Conservation (phyloP, 2,329 filamentous ascomycete species). For the Ophiocordyceps unilateralis region DNA sequence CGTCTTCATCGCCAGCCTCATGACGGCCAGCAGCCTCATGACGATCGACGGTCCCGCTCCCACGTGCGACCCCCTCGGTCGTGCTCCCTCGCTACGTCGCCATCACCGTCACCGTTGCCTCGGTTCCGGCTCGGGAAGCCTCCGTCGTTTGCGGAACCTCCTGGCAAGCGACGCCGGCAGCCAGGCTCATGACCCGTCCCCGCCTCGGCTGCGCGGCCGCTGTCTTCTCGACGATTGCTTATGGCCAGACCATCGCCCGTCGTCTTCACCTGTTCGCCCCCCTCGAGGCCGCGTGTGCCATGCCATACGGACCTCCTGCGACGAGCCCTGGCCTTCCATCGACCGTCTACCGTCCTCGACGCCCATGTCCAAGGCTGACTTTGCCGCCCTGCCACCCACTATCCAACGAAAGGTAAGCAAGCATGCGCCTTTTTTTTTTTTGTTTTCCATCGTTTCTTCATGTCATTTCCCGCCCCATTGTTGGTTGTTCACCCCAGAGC, state of each 20-base stretch:
- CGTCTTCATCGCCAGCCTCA: neutral
- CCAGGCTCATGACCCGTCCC: neutral
- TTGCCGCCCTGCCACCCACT: conserved; percentile 34
- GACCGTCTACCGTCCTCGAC: no score
- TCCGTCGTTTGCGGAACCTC: neutral
- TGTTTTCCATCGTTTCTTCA: neutral
- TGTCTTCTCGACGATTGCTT: conserved; percentile 2
- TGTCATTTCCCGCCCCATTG: no score
- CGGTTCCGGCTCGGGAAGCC: neutral
- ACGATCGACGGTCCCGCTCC: neutral
- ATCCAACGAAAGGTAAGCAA: conserved; percentile 35
- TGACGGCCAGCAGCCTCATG: neutral
- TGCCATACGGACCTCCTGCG: conserved; percentile 10
- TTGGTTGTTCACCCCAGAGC: no score
- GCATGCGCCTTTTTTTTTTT: neutral
- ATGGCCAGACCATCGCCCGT: neutral
- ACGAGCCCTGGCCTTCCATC: conserved; percentile 5
- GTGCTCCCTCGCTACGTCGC: no score
- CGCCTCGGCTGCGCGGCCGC: conserved; percentile 1
- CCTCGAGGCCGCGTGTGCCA: no score
- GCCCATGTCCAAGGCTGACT: conserved; percentile 21
- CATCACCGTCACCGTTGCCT: neutral
- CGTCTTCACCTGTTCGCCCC: conserved; percentile 3
- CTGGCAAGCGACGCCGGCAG: conserved; percentile 1
- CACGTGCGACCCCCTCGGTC: neutral